Percentiles rank a stretch among this genome's conserved stretches.
phyloP scores from a whole-genome alignment of 1,139 yeast genomes.

The Suhomyces ambrosiae region DNA sequence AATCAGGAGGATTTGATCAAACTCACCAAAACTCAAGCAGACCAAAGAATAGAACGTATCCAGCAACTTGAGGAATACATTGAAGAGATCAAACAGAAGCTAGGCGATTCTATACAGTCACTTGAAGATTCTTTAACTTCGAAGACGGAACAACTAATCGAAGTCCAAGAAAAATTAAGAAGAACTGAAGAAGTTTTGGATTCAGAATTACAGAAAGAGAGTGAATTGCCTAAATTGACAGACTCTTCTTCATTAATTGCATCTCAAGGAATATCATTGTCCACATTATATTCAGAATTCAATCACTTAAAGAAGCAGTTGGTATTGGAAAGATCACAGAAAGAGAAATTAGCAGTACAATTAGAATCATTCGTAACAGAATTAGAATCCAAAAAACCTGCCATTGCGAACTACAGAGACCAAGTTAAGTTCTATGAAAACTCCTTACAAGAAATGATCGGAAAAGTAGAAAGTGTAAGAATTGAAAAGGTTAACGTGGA shows the following conservation, averaged over 20 bases:
- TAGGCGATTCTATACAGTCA: slow-evolving; percentile 31
- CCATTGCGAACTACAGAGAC: slow-evolving; percentile 66
- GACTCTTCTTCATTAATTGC: slow-evolving; percentile 48
- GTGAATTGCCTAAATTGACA: slow-evolving; percentile 41
- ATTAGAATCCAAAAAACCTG: slow-evolving; percentile 78
- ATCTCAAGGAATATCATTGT: slow-evolving; percentile 61
- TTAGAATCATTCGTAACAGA: slow-evolving; percentile 73
- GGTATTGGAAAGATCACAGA: slow-evolving; percentile 69
- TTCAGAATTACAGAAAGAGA: slow-evolving; percentile 43
- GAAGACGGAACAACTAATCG: slow-evolving; percentile 37
- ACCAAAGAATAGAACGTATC: slow-evolving; percentile 50
- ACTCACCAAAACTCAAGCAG: slow-evolving; percentile 55
- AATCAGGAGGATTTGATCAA: slow-evolving; percentile 65
- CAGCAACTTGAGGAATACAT: slow-evolving; percentile 49
- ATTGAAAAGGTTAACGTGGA: slow-evolving; percentile 46
- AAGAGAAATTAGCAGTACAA: slow-evolving; percentile 69
- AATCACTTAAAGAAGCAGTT: slow-evolving; percentile 66
- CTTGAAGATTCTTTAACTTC: slow-evolving; percentile 27
- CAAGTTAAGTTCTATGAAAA: slow-evolving; percentile 49
- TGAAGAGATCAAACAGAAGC: slow-evolving; percentile 42
- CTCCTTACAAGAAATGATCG: slow-evolving; percentile 43
- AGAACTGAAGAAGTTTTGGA: slow-evolving; percentile 48
- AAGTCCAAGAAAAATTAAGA: slow-evolving; percentile 38
- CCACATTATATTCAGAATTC: slow-evolving; percentile 70
- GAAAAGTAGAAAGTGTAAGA: slow-evolving; percentile 40